phyloP scores from a whole-genome alignment of 306 rosid species.

The Astragalus membranaceus region DNA sequence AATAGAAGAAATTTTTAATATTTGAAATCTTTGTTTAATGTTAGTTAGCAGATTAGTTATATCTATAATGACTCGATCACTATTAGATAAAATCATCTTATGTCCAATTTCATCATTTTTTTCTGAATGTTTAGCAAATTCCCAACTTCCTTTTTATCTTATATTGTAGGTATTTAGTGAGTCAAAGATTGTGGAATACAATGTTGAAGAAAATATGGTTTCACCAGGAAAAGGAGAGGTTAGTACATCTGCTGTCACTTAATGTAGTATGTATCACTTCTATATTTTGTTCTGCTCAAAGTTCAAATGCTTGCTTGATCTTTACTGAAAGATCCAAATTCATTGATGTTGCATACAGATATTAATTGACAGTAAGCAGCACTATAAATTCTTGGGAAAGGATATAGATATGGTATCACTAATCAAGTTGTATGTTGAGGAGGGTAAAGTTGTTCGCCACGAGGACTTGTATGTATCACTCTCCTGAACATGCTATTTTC shows the following conservation, averaged over 20 bases:
- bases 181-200: constrained; percentile 76
- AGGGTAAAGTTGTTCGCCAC: constrained; percentile 73
- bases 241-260: constrained; percentile 14
- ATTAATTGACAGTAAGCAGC: constrained; percentile 56
- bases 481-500: not conserved
- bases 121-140: constrained; percentile 1
- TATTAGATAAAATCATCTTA: not conserved
- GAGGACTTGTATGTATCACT: constrained; percentile 65
- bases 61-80: not conserved
- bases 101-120: not conserved
- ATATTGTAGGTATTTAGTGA: constrained; percentile 53
- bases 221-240: constrained; percentile 83
- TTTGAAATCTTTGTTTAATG: not conserved
- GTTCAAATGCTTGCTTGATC: constrained; percentile 9
- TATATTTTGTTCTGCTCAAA: not conserved
- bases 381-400: constrained; percentile 68
- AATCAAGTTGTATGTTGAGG: constrained; percentile 56
- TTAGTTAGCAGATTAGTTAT: not conserved
- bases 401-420: constrained; percentile 62
- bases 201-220: constrained; percentile 44
- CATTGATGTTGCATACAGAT: constrained; percentile 39
- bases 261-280: not conserved
- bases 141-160: not conserved
- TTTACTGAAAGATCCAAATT: constrained; percentile 4
- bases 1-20: not conserved